Evolutionary conservation across 164 flowering plant genomes (phyloP), one percentile per base, ranked within the genome.

Genomic region (Warburgia ugandensis): DNA sequence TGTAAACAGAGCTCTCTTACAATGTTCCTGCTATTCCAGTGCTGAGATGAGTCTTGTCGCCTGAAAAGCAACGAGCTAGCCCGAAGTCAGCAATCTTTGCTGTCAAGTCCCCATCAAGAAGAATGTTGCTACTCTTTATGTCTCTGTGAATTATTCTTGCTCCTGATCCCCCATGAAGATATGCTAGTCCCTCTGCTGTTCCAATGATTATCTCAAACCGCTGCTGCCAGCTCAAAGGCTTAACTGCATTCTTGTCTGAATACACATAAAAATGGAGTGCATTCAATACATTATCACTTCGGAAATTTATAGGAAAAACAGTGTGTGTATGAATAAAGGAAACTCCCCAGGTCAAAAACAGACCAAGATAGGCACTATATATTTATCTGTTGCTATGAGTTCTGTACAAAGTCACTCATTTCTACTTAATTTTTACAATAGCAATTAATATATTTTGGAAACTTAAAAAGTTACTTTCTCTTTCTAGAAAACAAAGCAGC

Each of bases 31-130:
- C 94, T 42, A 85, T 67, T 33, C 66, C 80, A 26, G 90, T 82
- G 72, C 71, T 75, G 58, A 82, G 54, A 50, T 85, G 94, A 36
- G 80, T 66, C 58, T 68, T 67, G 56, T 82, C 87, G 43, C 73
- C 78, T 0, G 89, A 80, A 61, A 82, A 77, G 3, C 72, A 65
- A 42, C 94, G 67, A 29, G 80, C 94, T 35, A 82, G 87, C 48
- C 95, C 86, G 61, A 83, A 83, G 74, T 86, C 95, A 8, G 95
- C 88, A 61, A 86, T 80, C 55, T 79, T 86, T 5, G 90, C 65
- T 0, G 37, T 66, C 23, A 70, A 73, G 26, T 86, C 73, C 27
- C 80, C 72, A 52, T 86, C 90, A 26, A 86, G 78, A 37, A 86
- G 68, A 55, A 86, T 33, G 47, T 86, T 86, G 72, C 83, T 74